Base-by-base conservation (phyloP, 495 filamentous ascomycete species). In the Xylaria flabelliformis region DNA sequence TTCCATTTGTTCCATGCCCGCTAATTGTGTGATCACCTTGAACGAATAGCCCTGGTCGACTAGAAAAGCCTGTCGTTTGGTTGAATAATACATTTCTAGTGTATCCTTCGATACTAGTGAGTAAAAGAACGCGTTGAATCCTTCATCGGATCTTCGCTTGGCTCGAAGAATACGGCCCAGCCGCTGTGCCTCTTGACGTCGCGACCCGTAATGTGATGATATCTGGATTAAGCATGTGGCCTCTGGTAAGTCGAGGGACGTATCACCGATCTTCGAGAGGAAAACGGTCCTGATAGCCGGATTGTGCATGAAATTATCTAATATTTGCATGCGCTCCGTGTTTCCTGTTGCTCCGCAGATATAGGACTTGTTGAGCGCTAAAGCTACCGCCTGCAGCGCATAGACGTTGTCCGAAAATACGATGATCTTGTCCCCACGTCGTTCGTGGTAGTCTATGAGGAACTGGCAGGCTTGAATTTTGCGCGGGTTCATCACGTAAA, bases 71-170 rank as follows among this genome's bases (percentile, higher is more conserved):
- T 99, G 96, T 26, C 96, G 90, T 82, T 98, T 98, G 50, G 93
- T 92, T 7, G 96, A 98, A 84, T 97, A 99, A 80, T 91, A 95
- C 97, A 99, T 98, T 83, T 99, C 96, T 65, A 93, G 89, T 2
- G 96, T 99, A 80, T 98, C 96, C 80, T 98, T 98, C 12, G 93
- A 96, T 41, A 99, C 96, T 5, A 99, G 87, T 0, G 93, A 96
- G 83, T 99, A 99, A 83, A 99, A 99, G 83, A 99, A 99, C 0
- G 96, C 96, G 82, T 99, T 99, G 83, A 99, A 99, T 24, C 97
- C 97, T 81, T 98, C 96, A 82, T 99, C 96, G 77, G 98, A 98
- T 73, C 97, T 87, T 42, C 96, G 91, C 81, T 99, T 99, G 26
- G 96, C 96, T 77, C 96, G 89, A 13, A 99, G 91, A 77, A 99